These are phyloP conservation scores for Phialemonium atrogriseum DNA, from an alignment of 2,329 filamentous ascomycete species.

Conservation along the genomic window DNA sequence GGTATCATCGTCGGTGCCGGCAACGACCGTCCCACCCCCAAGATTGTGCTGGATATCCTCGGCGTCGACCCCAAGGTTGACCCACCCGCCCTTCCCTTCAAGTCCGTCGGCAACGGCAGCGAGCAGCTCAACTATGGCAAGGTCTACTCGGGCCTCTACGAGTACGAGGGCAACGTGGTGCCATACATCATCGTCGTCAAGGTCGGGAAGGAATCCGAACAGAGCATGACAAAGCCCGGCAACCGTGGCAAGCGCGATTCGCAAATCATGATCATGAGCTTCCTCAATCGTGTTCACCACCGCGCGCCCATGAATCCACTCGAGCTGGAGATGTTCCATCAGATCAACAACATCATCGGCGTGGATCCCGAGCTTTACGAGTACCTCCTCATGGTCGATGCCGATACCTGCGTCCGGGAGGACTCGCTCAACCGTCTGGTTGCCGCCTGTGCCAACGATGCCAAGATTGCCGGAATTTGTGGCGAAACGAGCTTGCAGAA, in stretches of 20 bases:
- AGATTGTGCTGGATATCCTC: slow-evolving; percentile 94
- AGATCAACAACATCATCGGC: slow-evolving; percentile 98
- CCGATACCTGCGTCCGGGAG: slow-evolving; percentile 88
- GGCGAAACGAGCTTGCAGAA: slow-evolving; percentile 96
- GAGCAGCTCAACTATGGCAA: slow-evolving; percentile 98
- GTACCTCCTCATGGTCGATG: slow-evolving; percentile 95
- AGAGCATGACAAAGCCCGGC: slow-evolving; percentile 82
- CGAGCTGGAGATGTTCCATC: slow-evolving; percentile 96
- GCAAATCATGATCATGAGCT: slow-evolving; percentile 91
- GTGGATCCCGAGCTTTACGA: slow-evolving; percentile 97
- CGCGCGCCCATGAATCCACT: slow-evolving; percentile 90
- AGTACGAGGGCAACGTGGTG: slow-evolving; percentile 95
- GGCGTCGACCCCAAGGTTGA: slow-evolving; percentile 96
- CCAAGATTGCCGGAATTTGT: slow-evolving; percentile 95
- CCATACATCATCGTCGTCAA: slow-evolving; percentile 95
- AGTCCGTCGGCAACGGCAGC: slow-evolving; percentile 78
- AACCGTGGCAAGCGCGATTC: slow-evolving; percentile 99
- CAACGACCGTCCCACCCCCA: slow-evolving; percentile 93
- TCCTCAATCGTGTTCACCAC: slow-evolving; percentile 96
- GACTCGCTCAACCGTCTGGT: slow-evolving; percentile 91
- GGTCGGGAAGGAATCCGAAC: slow-evolving; percentile 93
- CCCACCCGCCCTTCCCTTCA: slow-evolving; percentile 88
- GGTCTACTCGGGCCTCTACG: slow-evolving; percentile 95
- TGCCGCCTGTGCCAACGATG: slow-evolving; percentile 84
- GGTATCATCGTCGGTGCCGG: slow-evolving; percentile 94